A percentile compares a stretch with the other conserved stretches of the same genome.
Conservation (phyloP, 106 monocot species). For the Phalaenopsis aphrodite region DNA sequence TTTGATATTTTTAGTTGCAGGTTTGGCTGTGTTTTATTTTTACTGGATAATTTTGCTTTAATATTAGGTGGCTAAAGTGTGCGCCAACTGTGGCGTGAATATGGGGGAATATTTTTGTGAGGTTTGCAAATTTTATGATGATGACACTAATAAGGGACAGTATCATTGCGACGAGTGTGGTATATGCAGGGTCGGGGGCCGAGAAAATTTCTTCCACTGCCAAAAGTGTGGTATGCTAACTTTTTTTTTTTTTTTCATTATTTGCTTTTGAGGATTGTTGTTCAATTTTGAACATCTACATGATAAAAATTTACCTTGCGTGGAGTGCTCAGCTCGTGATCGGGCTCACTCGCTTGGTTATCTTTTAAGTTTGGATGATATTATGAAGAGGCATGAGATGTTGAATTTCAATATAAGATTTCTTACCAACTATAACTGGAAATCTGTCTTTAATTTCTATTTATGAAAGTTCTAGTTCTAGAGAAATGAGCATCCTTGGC, state of each 20-base stretch:
- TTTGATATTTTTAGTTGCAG: background rate
- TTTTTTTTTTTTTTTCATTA: background rate
- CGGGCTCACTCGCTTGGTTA: background rate
- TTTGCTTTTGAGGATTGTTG: background rate
- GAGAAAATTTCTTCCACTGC: constrained; percentile 82
- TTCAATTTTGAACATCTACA: background rate
- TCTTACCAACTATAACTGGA: background rate
- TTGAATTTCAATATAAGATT: background rate
- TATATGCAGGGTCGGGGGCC: constrained; percentile 86
- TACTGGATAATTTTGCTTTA: background rate
- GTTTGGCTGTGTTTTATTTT: background rate
- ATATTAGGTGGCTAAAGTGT: constrained; percentile 59
- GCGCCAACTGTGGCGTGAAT: constrained; percentile 71
- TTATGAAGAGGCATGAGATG: background rate
- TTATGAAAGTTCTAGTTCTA: too few relatives aligned
- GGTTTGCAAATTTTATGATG: constrained; percentile 80
- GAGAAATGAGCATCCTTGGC: too few relatives aligned
- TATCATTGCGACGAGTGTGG: constrained; percentile 85
- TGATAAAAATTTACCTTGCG: background rate
- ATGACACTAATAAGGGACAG: constrained; percentile 56
- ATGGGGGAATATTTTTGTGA: constrained; percentile 93
- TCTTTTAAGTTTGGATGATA: background rate
- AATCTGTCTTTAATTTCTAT: too few relatives aligned
- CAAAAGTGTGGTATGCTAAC: constrained; percentile 68
- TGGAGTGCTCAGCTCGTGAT: background rate